These are phyloP conservation scores for Aspergillus neotritici DNA, from an alignment of 2,329 filamentous ascomycete species.

Conservation along the genomic window DNA sequence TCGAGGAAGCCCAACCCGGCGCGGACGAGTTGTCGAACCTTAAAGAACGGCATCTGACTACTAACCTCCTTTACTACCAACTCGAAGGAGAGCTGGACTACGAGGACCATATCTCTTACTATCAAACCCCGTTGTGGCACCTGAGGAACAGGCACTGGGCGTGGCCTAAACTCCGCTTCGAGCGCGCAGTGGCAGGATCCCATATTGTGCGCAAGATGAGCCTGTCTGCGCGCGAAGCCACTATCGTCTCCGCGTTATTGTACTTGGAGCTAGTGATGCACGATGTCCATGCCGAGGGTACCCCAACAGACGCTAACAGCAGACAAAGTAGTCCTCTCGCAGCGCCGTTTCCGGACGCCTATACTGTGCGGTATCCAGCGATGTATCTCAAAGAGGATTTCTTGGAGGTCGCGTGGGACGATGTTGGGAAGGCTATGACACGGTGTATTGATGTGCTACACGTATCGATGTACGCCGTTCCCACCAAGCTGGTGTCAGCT, in stretches of 20 bases:
- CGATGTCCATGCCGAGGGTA: constrained; percentile 2
- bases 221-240: constrained; percentile 4
- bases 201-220: not conserved
- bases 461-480: not conserved
- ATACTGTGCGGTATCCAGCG: not conserved
- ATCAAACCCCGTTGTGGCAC: too few relatives aligned
- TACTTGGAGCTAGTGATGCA: constrained; percentile 7
- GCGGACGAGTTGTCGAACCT: too few relatives aligned
- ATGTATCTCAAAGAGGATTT: not conserved
- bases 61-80: too few relatives aligned
- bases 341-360: constrained; percentile 1
- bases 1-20: too few relatives aligned
- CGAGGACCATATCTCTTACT: too few relatives aligned
- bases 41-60: too few relatives aligned
- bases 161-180: too few relatives aligned
- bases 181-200: too few relatives aligned
- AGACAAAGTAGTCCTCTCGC: not conserved
- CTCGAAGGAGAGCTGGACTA: too few relatives aligned
- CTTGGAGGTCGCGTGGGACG: not conserved
- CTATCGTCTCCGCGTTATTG: constrained; percentile 14
- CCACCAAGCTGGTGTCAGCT: not conserved
- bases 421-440: not conserved
- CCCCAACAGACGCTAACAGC: not conserved
- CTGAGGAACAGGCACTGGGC: too few relatives aligned
- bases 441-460: too few relatives aligned